Evolutionary conservation across 345 rosid genomes (phyloP).

Genomic region (Hibiscus mutabilis): DNA sequence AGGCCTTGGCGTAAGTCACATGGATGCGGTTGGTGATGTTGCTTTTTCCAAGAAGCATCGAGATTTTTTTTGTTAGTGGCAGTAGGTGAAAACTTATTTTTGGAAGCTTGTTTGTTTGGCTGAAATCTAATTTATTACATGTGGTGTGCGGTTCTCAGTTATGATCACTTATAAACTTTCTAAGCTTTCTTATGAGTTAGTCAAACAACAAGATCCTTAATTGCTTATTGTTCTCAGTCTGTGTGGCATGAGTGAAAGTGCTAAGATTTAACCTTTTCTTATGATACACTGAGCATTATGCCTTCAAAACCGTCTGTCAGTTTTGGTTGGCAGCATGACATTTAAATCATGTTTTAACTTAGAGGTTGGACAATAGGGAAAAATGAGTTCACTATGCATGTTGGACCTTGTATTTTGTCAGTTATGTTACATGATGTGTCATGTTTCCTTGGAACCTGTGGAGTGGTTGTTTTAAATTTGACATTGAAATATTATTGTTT

Average conservation of each 20-base stretch:
- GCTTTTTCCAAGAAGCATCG: conserved; percentile 67
- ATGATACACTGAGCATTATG: no score
- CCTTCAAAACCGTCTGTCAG: no score
- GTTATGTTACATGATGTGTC: no score
- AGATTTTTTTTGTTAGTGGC: conserved; percentile 83
- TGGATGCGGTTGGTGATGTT: conserved; percentile 83
- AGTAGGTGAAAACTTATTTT: conserved; percentile 56
- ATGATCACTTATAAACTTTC: not conserved
- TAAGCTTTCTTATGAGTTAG: not conserved
- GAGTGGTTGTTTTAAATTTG: no score
- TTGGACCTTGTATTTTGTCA: no score
- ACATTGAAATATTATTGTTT: no score
- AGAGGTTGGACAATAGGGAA: no score
- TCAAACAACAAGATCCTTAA: not conserved
- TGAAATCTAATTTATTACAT: not conserved
- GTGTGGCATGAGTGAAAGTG: not conserved
- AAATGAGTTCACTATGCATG: no score
- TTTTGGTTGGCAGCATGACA: no score
- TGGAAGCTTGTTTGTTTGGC: not conserved
- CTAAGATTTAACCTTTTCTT: not conserved
- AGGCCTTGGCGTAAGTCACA: conserved; percentile 86
- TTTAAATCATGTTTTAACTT: no score
- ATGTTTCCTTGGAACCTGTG: no score
- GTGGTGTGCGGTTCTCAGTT: no score
- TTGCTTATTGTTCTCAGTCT: not conserved